phyloP scores from a whole-genome alignment of 495 filamentous ascomycete genomes.

The Xylaria grammica region DNA sequence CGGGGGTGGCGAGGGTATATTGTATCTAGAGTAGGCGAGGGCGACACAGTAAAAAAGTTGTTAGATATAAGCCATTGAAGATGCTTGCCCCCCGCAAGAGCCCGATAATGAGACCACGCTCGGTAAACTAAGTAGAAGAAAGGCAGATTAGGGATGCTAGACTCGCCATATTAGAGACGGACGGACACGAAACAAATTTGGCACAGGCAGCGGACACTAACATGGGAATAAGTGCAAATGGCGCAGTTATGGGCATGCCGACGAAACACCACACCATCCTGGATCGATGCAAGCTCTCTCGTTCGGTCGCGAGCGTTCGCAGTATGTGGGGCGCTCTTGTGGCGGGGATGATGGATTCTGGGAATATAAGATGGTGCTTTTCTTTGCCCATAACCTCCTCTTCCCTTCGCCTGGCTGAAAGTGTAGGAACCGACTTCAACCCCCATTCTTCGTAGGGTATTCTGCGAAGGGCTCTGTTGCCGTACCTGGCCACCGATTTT shows the following conservation, averaged over 20 bases:
- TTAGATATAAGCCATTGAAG: conserved; percentile 78
- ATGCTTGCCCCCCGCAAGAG: conserved; percentile 83
- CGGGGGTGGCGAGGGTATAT: conserved; percentile 61
- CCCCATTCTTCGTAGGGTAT: conserved; percentile 98
- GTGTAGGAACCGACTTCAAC: conserved; percentile 88
- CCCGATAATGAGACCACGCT: conserved; percentile 71
- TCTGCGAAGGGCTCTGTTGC: conserved; percentile 80
- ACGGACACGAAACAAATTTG: neutral
- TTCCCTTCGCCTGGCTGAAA: conserved; percentile 67
- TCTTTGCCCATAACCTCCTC: conserved; percentile 67
- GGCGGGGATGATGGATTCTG: conserved; percentile 67
- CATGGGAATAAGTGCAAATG: conserved; percentile 83
- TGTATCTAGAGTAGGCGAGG: conserved; percentile 69
- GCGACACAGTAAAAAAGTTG: conserved; percentile 65
- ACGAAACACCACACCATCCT: conserved; percentile 80
- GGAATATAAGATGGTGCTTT: conserved; percentile 79
- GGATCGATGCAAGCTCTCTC: conserved; percentile 75
- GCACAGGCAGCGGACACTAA: conserved; percentile 50
- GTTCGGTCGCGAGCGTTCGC: conserved; percentile 72
- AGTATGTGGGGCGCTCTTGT: conserved; percentile 66
- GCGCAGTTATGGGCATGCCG: conserved; percentile 82
- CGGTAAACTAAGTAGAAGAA: conserved; percentile 95
- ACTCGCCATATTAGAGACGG: conserved; percentile 6
- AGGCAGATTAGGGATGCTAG: conserved; percentile 89
- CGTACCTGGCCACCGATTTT: conserved; percentile 79